Conservation (phyloP, 2,329 filamentous ascomycete genomes). For the Trichoderma pleuroti region DNA sequence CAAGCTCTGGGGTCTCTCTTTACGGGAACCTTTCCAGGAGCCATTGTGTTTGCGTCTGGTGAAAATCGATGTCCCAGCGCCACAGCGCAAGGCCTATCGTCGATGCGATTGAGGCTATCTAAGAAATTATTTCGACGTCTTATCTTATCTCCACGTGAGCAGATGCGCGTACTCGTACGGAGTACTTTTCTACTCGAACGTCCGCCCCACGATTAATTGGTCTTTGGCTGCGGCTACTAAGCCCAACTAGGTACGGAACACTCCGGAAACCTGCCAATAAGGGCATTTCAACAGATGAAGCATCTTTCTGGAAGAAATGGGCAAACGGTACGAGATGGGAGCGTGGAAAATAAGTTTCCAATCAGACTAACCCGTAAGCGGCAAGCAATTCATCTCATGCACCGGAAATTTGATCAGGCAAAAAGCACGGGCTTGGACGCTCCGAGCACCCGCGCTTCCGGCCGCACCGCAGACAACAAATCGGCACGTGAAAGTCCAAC, state of each 20-base stretch:
- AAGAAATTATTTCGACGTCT: slow-evolving; percentile 18
- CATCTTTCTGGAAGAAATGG: neutral
- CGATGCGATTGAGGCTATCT: neutral
- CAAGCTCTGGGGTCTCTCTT: slow-evolving; percentile 50
- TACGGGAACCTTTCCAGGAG: slow-evolving; percentile 30
- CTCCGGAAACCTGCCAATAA: neutral
- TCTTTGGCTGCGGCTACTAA: neutral
- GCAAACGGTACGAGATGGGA: neutral
- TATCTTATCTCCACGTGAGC: slow-evolving; percentile 35
- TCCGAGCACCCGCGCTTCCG: neutral
- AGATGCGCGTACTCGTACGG: neutral
- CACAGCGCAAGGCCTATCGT: neutral
- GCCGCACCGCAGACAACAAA: neutral
- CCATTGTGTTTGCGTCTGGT: slow-evolving; percentile 28
- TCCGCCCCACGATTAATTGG: neutral
- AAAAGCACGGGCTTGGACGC: neutral
- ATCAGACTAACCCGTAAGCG: neutral
- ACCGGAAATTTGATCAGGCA: neutral
- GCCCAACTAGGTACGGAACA: neutral
- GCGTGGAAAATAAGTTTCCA: neutral
- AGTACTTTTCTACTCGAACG: neutral
- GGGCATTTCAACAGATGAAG: neutral
- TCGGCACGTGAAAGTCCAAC: slow-evolving; percentile 16
- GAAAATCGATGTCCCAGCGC: neutral
- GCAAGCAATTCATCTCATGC: neutral